Base-by-base conservation (phyloP, 495 filamentous ascomycete species). In the Penicillium ochrochloron region DNA sequence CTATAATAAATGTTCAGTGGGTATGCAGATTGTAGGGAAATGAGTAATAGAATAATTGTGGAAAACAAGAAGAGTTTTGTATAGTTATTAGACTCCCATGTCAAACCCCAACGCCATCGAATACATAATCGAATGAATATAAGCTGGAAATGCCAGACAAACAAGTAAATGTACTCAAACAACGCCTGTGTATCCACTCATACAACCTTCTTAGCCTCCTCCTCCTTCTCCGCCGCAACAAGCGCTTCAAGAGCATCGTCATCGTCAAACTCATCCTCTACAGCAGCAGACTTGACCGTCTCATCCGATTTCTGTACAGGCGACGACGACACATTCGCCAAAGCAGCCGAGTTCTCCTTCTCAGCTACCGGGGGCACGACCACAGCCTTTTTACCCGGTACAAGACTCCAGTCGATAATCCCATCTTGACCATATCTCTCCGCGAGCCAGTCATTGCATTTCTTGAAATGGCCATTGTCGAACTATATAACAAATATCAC, bases 401-500 rank as follows among this genome's bases (percentile, higher is more conserved):
- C 82, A 63, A 99, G 74, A 75, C 88, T 86, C 95, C 95, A 99
- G 74, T 97, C 88, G 71, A 99, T 93, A 67, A 84, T 82, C n/a
- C 84, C 87, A 6, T 87, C 89, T 35, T 82, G 81, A 2, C 96
- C 95, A 76, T 98, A 97, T 57, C 88, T 78, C 64, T 80, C 67
- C 58, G 82, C 81, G 35, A 99, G 80, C 94, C 95, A 99, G 68
- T 93, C 90, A 71, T 99, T 98, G 60, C 92, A 89, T 76, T 88
- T 87, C 67, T 83, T 88, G 75, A 97, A 99, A 78, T 98, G 96
- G 0, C 88, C 88, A 64, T 92, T 94, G 55, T 89, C 85, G 69
- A 95, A 93, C 88, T 90, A 17, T 12, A 10, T 25, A 12, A 17
- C 8, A 12, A 25, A 57, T 23, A 57, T 23, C 12, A 27, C 14